Percentiles rank a stretch among this genome's conserved stretches.
Evolutionary conservation across 495 filamentous ascomycete genomes (phyloP).

Genomic region (Rostrohypoxylon terebratum): DNA sequence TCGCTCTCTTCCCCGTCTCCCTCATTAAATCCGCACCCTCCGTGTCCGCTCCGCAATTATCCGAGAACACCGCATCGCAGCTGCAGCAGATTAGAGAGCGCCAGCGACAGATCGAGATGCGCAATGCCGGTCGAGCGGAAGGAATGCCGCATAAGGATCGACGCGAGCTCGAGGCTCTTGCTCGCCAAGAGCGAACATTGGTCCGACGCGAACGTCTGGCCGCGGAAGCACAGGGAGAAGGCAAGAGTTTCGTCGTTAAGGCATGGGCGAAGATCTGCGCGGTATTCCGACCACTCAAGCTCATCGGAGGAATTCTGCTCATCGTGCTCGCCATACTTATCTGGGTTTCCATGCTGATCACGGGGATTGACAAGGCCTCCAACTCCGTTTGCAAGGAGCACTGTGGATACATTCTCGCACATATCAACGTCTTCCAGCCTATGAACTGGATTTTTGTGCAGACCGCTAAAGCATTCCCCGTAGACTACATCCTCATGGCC

Average conservation of each 20-base stretch:
- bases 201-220: constrained; percentile 89
- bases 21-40: constrained; percentile 91
- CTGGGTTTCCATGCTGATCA: constrained; percentile 94
- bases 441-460: constrained; percentile 90
- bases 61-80: constrained; percentile 78
- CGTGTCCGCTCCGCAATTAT: constrained; percentile 78
- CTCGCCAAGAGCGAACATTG: constrained; percentile 90
- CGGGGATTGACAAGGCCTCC: constrained; percentile 92
- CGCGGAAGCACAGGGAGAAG: constrained; percentile 80
- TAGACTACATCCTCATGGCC: constrained; percentile 91
- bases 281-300: constrained; percentile 82
- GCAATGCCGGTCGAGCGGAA: constrained; percentile 79
- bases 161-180: constrained; percentile 85
- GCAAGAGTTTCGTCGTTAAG: constrained; percentile 73
- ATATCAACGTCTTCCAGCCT: constrained; percentile 93
- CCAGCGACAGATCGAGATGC: constrained; percentile 88
- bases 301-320: constrained; percentile 83
- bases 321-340: constrained; percentile 75
- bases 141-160: constrained; percentile 85
- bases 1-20: constrained; percentile 88
- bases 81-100: constrained; percentile 89
- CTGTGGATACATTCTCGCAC: constrained; percentile 94
- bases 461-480: constrained; percentile 84
- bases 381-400: constrained; percentile 91
- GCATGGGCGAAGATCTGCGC: constrained; percentile 82